Evolutionary conservation across 2,329 filamentous ascomycete genomes (phyloP).

Genomic region (Curvularia spicifera): DNA sequence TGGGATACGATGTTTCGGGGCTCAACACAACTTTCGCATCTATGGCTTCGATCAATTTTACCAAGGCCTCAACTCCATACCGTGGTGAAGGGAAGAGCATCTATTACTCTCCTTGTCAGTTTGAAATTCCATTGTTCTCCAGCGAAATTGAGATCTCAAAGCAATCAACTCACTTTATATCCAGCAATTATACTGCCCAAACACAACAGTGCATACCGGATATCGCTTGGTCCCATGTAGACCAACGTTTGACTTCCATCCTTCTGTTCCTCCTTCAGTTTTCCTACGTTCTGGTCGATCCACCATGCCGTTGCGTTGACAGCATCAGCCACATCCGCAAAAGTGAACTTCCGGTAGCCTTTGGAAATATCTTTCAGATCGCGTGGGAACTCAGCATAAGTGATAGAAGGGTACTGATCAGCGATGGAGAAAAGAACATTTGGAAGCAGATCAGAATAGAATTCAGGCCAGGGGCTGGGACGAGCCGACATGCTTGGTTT

Average conservation of each 20-base stretch:
- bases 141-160: background rate
- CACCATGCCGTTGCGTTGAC: constrained; percentile 35
- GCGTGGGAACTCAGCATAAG: constrained; percentile 16
- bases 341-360: constrained; percentile 41
- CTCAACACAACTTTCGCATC: constrained; percentile 27
- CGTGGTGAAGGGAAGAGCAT: constrained; percentile 32
- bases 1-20: constrained; percentile 18
- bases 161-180: constrained; percentile 36
- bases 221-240: constrained; percentile 43
- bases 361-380: constrained; percentile 11
- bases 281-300: constrained; percentile 35
- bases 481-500: background rate
- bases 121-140: background rate
- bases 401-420: background rate
- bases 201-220: constrained; percentile 49
- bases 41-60: constrained; percentile 27
- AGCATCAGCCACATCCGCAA: constrained; percentile 35
- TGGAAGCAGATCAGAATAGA: background rate
- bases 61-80: constrained; percentile 28
- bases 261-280: constrained; percentile 22
- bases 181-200: constrained; percentile 52
- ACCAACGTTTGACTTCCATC: constrained; percentile 34
- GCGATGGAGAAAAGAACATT: background rate
- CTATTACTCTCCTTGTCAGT: constrained; percentile 3
- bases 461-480: background rate